Base-by-base conservation (phyloP, 257 asterid genomes). In the Paraleonurus japonicus region DNA sequence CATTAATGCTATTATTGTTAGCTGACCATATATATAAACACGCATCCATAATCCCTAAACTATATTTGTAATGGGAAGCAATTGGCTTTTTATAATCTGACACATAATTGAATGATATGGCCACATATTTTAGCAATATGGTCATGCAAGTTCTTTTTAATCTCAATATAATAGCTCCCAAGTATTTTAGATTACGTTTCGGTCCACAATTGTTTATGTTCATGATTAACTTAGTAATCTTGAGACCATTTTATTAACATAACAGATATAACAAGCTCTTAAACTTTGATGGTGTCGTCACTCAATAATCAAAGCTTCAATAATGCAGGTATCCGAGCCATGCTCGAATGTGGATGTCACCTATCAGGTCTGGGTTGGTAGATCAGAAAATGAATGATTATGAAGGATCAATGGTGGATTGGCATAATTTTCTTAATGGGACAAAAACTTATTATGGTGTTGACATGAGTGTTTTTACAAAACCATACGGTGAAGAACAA, bases 291-390 rank as follows among this genome's bases (percentile, higher is more conserved):
- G 30, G 17, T 33, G 54, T 61, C 1, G 61, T 57, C 71, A 6
- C 30, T 47, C 53, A 50, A 45, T 20, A n/a, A 60, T 54, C 37
- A 16, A 75, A 60, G 63, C 33, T 76, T 65, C 66, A 72, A 59
- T 39, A 65, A 79, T 80, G 64, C 85, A 92, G 98, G 99, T 95
- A 95, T 61, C 99, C 98, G 24, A 95, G 99, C 81, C 98, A 92
- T 79, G 98, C 99, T 76, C 92, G 95, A 65, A 89, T 95, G 84
- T 92, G 96, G 98, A 75, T 95, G 72, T 91, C 98, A 24, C 99
- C 99, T 19, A 81, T 92, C 71, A 85, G 85, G 73, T 80, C 99
- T 65, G 86, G 84, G 54, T 78, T 88, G 70, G 96, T 76, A 16
- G 96, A 95, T 77, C 89, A 85, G 63, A 89, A 83, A 82, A 75